phyloP scores from a whole-genome alignment of 129 eudicot species.

The Scalesia atractyloides region DNA sequence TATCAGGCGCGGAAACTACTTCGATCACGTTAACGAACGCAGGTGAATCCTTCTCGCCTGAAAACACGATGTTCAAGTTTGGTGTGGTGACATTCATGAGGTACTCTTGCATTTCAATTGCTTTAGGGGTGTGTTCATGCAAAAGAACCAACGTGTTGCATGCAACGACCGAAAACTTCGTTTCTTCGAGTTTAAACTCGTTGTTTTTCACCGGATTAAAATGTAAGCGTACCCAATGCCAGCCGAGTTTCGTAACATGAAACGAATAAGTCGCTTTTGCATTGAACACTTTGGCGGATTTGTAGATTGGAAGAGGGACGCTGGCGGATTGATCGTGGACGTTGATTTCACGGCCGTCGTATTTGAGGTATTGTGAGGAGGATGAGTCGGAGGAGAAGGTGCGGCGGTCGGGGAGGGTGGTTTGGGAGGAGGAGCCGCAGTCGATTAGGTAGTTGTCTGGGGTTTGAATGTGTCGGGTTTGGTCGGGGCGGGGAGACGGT shows the following conservation, averaged over 20 bases:
- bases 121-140: conserved; percentile 45
- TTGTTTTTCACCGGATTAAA: conserved; percentile 51
- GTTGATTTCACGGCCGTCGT: conserved; percentile 44
- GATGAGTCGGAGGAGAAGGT: conserved; percentile 53
- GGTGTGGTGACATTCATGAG: conserved; percentile 63
- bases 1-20: conserved; percentile 79
- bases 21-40: conserved; percentile 80
- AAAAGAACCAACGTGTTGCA: conserved; percentile 49
- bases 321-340: conserved; percentile 35
- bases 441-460: conserved; percentile 75
- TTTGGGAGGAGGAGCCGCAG: conserved; percentile 58
- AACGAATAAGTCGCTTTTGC: conserved; percentile 69
- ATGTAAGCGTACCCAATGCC: conserved; percentile 93
- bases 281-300: conserved; percentile 53
- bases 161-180: conserved; percentile 63
- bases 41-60: conserved; percentile 41
- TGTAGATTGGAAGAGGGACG: conserved; percentile 56
- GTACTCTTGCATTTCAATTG: conserved; percentile 44
- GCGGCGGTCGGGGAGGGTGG: conserved; percentile 56
- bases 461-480: conserved; percentile 60
- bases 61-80: conserved; percentile 45
- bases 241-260: conserved; percentile 62
- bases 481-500: conserved; percentile 37
- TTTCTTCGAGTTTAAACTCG: conserved; percentile 50
- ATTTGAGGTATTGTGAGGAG: conserved; percentile 34